Evolutionary conservation across 495 filamentous ascomycete species (phyloP).

Genomic region (Astrothelium macrocarpum): DNA sequence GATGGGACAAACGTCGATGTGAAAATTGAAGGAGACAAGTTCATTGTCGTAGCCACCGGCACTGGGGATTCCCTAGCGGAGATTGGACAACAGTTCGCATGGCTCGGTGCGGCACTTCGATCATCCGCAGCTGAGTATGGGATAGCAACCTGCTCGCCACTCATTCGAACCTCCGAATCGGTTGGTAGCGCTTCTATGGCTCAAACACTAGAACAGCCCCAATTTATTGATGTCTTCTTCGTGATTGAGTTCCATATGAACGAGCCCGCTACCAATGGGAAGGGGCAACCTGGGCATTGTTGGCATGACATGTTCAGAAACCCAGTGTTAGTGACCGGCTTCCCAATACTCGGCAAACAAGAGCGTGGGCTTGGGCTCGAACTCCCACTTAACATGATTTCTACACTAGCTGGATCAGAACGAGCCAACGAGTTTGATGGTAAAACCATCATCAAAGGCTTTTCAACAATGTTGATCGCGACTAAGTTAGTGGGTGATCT

Average conservation of each 20-base stretch:
- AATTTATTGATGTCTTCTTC: too few species aligned
- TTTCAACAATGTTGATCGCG: constrained; percentile 26
- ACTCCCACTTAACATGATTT: constrained; percentile 14
- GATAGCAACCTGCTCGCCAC: constrained; percentile 11
- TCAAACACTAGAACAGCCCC: too few species aligned
- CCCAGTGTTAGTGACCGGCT: constrained; percentile 31
- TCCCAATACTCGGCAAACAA: constrained; percentile 22
- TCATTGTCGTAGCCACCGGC: not conserved
- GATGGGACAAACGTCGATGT: not conserved
- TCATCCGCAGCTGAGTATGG: constrained; percentile 6
- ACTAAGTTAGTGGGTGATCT: constrained; percentile 14
- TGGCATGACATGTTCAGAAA: constrained; percentile 32
- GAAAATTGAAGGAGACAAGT: not conserved
- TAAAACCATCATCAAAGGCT: constrained; percentile 25
- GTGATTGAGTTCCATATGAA: not conserved
- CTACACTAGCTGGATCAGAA: not conserved
- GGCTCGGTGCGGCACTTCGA: constrained; percentile 11
- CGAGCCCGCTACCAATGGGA: not conserved
- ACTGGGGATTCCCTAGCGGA: not conserved
- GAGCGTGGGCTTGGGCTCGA: constrained; percentile 21
- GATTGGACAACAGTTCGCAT: constrained; percentile 6
- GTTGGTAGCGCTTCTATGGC: not conserved
- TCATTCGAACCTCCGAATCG: not conserved
- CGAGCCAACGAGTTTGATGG: constrained; percentile 5
- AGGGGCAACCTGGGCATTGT: constrained; percentile 24